Evolutionary conservation across 192 early-diverging fungal species (phyloP), one percentile per base, ranked within the genome.

Genomic region (Backusella sp.): DNA sequence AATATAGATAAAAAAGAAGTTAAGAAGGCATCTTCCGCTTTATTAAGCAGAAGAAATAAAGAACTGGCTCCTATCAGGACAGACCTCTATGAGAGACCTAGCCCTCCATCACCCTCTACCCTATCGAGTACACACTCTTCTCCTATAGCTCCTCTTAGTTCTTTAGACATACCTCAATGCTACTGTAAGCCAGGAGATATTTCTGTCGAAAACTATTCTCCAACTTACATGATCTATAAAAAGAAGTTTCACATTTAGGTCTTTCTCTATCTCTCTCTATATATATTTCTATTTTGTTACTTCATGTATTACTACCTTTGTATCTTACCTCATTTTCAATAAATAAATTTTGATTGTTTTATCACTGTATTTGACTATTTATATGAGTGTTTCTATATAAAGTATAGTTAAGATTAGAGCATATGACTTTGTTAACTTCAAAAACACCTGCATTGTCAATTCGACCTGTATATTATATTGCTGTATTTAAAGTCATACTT

Each of bases 161-260:
- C 23, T 2, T 62, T 62, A 62, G 56, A 62, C 28, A 9, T 62
- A 28, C 56, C 56, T 28, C 23, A 62, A 12, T n/a, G n/a, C 12
- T 14, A 28, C 26, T 28, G 6, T 62, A 62, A 62, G 9, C 56
- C 9, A 4, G 56, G 12, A 28, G 28, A 11, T 5, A 28, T 62
- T 4, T 26, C 56, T 11, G 4, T 62, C 2, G 56, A 62, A 28
- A 62, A 62, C 9, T 62, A 62, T 28, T 62, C 56, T 2, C 56
- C 56, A 62, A 62, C 56, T 62, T 62, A 62, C n/a, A 28, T 62
- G 56, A 62, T 28, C 4, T 62, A 62, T 28, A 62, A 62, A 62
- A 62, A 14, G 26, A 62, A 28, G 12, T 62, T 62, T 62, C 56
- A 62, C 3, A 62, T 62, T 28, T 62, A 62, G 56, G 14, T 62